Percentiles rank a stretch among this genome's conserved stretches.
These are phyloP conservation scores for Hymenoscyphus infarciens DNA, from an alignment of 2,329 filamentous ascomycete genomes.

Conservation along the genomic window DNA sequence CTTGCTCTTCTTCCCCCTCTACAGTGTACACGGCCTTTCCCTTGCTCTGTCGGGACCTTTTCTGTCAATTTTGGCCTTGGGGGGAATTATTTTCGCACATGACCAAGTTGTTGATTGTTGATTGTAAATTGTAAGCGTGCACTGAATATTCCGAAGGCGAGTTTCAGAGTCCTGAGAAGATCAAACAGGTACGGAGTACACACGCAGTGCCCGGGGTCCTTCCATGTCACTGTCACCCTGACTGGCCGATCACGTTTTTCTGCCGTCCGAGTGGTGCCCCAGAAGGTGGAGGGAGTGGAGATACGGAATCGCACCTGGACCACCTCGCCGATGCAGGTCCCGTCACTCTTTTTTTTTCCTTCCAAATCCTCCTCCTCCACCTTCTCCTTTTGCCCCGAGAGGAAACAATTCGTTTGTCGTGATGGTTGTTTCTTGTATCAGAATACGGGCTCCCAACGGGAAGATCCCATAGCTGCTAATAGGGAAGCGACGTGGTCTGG, in stretches of 20 bases:
- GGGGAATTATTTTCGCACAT: background rate
- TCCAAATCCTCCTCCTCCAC: slow-evolving; percentile 6
- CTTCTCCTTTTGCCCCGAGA: slow-evolving; percentile 3
- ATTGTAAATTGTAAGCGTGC: slow-evolving; percentile 6
- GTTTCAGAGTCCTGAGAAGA: slow-evolving; percentile 26
- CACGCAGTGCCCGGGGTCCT: slow-evolving; percentile 1
- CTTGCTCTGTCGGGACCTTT: slow-evolving; percentile 11
- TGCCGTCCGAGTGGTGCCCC: slow-evolving; percentile 4
- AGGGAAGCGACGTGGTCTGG: background rate
- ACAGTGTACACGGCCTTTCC: background rate
- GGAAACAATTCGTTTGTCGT: slow-evolving; percentile 3
- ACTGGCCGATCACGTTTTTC: slow-evolving; percentile 18
- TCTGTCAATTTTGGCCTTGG: background rate
- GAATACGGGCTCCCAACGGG: background rate
- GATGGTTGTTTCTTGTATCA: slow-evolving; percentile 10
- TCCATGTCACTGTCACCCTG: slow-evolving; percentile 1
- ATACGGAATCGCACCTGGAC: background rate
- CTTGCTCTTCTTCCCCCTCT: background rate
- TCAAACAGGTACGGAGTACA: slow-evolving; percentile 31
- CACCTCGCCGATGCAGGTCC: slow-evolving; percentile 12
- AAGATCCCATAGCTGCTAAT: background rate
- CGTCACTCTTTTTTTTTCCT: slow-evolving; percentile 9
- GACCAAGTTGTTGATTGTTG: too few relatives aligned
- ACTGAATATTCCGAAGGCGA: slow-evolving; percentile 12
- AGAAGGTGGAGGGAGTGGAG: background rate